Conservation (phyloP, 768 basidiomycete species). For the Phylloporus rhodoxanthus region DNA sequence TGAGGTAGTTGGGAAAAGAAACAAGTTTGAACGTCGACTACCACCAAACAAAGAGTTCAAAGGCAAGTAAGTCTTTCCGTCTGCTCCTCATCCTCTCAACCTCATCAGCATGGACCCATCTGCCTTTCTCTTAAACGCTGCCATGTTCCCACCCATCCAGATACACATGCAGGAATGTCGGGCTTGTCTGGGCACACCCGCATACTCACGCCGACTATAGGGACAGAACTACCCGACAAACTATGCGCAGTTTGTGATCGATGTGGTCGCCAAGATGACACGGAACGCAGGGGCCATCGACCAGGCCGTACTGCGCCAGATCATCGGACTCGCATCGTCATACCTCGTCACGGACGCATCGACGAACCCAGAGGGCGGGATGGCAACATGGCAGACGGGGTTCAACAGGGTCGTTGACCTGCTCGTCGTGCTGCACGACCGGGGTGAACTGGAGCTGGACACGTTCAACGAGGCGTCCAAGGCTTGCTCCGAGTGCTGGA, state of each 20-base stretch:
- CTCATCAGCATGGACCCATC: slow-evolving; percentile 24
- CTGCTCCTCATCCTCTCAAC: background rate
- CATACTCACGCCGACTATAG: slow-evolving; percentile 11
- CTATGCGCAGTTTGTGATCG: slow-evolving; percentile 55
- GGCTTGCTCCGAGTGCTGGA: slow-evolving; percentile 79
- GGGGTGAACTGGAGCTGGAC: slow-evolving; percentile 67
- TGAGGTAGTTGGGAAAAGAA: background rate
- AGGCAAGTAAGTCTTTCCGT: slow-evolving; percentile 11
- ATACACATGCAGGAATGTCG: slow-evolving; percentile 28
- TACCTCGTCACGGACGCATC: slow-evolving; percentile 71
- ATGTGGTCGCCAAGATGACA: slow-evolving; percentile 48
- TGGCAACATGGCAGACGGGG: slow-evolving; percentile 59
- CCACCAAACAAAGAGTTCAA: slow-evolving; percentile 9
- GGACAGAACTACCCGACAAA: slow-evolving; percentile 45
- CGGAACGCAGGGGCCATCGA: slow-evolving; percentile 45
- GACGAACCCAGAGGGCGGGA: slow-evolving; percentile 52
- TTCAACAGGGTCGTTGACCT: slow-evolving; percentile 68
- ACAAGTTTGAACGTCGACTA: slow-evolving; percentile 2
- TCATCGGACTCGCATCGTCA: slow-evolving; percentile 67
- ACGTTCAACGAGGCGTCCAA: slow-evolving; percentile 59
- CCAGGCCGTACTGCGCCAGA: slow-evolving; percentile 57
- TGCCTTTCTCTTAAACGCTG: slow-evolving; percentile 10
- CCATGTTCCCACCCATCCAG: slow-evolving; percentile 22
- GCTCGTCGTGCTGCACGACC: slow-evolving; percentile 61
- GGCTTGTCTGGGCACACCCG: background rate